Base-by-base conservation (phyloP, 2,329 filamentous ascomycete genomes). In the Phialophora tarda region DNA sequence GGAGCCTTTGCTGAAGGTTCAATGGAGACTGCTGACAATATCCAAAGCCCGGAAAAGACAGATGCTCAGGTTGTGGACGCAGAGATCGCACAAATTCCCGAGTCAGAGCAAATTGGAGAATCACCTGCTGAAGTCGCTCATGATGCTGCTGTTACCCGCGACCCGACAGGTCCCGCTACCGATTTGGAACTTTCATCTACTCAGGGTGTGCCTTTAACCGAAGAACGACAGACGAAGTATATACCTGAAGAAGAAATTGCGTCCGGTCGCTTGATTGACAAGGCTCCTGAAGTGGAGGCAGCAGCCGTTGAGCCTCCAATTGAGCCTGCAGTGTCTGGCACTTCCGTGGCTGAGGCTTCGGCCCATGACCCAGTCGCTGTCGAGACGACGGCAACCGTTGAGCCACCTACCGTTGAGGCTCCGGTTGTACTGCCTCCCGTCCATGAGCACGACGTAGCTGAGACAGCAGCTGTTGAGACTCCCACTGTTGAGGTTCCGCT, bases 361-460 rank as follows among this genome's bases (percentile, higher is more conserved):
- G 48, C 11, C 38, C 38, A 8, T 28, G 21, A 24, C 24, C 12
- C 21, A 4, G 4, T 28, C 24, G 8, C 6, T 11, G 23, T 51
- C 12, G 23, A 26, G 24, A 23, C 21, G 12, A 4, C 21, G 21
- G 6, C 21, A 51, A 23, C 48, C 21, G 41, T 56, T 23, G 58
- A 41, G 38, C 41, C 32, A 4, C 26, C 51, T 1, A n/a, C 14
- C 26, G 11, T 24, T 48, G 53, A 66, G 21, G 10, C 48, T 48
- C 10, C 53, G 8, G 34, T 47, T 53, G 48, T 54, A 8, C 57
- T 47, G 32, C 34, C 59, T 56, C 51, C 14, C 23, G 51, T 26
- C 26, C 23, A 32, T 21, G 47, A 51, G 17, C 21, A 23, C 8
- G 23, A 10, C 44, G 12, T 17, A 17, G 17, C 23, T 48, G 44